A percentile compares a stretch with the other conserved stretches of the same genome.
Conservation (phyloP, 2,329 filamentous ascomycete species). For the Colletotrichum sp. region DNA sequence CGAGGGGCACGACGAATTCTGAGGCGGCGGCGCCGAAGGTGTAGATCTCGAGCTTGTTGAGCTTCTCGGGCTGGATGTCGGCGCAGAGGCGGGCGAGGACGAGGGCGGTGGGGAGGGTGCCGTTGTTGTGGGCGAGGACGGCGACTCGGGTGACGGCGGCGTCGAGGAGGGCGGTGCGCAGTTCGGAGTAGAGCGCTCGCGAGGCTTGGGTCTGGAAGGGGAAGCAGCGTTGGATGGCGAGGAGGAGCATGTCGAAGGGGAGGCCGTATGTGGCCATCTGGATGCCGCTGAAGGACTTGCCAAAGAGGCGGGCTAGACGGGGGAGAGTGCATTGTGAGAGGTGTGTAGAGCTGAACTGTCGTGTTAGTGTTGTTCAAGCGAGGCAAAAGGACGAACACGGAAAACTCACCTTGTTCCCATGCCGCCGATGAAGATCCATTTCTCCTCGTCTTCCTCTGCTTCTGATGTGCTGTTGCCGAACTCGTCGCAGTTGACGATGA, state of each 20-base stretch:
- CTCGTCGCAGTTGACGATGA: constrained; percentile 22
- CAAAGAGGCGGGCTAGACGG: constrained; percentile 39
- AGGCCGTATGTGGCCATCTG: constrained; percentile 56
- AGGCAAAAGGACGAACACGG: not conserved
- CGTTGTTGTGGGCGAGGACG: constrained; percentile 44
- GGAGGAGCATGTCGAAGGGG: constrained; percentile 53
- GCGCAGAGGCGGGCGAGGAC: constrained; percentile 40
- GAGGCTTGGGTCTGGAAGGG: constrained; percentile 32
- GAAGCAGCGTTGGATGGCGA: constrained; percentile 36
- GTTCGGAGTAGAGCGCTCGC: constrained; percentile 36
- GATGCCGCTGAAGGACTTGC: constrained; percentile 51
- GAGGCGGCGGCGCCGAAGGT: constrained; percentile 45
- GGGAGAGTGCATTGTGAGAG: constrained; percentile 35
- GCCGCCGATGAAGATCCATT: constrained; percentile 39
- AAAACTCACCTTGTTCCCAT: constrained; percentile 35
- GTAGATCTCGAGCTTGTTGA: constrained; percentile 46
- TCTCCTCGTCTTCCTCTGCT: constrained; percentile 31
- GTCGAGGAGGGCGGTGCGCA: constrained; percentile 40
- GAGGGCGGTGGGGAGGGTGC: constrained; percentile 39
- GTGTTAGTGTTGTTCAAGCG: not conserved
- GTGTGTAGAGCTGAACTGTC: constrained; percentile 27
- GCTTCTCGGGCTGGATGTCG: constrained; percentile 39
- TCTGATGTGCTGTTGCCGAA: constrained; percentile 31
- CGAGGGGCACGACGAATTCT: constrained; percentile 41
- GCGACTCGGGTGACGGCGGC: constrained; percentile 36